Conservation (phyloP, 345 rosid genomes). For the Gossypium stocksii region DNA sequence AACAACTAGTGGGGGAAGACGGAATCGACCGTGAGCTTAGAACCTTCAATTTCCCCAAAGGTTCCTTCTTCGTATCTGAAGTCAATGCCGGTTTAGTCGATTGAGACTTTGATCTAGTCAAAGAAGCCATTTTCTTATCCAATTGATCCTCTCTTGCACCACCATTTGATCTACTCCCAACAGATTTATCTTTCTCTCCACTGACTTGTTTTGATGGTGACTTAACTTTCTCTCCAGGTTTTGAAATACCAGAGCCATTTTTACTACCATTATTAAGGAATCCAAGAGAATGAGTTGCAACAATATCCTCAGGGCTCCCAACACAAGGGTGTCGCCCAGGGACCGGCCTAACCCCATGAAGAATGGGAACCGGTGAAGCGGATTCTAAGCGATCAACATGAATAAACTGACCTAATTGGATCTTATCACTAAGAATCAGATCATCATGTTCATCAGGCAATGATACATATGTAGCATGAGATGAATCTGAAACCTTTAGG, state of each 20-base stretch:
- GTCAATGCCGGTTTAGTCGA: constrained; percentile 34
- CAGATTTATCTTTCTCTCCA: constrained; percentile 48
- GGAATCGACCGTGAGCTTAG: constrained; percentile 73
- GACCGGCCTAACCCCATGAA: constrained; percentile 87
- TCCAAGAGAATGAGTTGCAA: constrained; percentile 69
- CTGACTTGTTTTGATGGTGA: constrained; percentile 26
- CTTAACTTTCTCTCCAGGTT: constrained; percentile 47
- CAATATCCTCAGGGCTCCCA: constrained; percentile 95
- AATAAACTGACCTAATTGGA: constrained; percentile 93
- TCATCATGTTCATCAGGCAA: constrained; percentile 95
- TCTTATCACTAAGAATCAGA: constrained; percentile 86
- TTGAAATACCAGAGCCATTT: constrained; percentile 30
- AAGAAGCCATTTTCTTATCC: constrained; percentile 31
- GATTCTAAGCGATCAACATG: constrained; percentile 90
- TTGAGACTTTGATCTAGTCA: constrained; percentile 56
- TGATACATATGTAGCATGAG: constrained; percentile 93
- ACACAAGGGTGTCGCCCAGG: constrained; percentile 96
- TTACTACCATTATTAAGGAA: constrained; percentile 45
- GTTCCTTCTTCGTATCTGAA: constrained; percentile 61
- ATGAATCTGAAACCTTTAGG: constrained; percentile 96
- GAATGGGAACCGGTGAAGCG: constrained; percentile 88
- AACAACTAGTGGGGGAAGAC: constrained; percentile 84
- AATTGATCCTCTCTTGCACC: constrained; percentile 47
- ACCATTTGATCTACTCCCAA: constrained; percentile 42
- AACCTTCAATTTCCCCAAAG: constrained; percentile 48